A percentile compares a stretch with the other conserved stretches of the same genome.
Evolutionary conservation across 441 rosid genomes (phyloP).

Genomic region (Adansonia grandidieri): DNA sequence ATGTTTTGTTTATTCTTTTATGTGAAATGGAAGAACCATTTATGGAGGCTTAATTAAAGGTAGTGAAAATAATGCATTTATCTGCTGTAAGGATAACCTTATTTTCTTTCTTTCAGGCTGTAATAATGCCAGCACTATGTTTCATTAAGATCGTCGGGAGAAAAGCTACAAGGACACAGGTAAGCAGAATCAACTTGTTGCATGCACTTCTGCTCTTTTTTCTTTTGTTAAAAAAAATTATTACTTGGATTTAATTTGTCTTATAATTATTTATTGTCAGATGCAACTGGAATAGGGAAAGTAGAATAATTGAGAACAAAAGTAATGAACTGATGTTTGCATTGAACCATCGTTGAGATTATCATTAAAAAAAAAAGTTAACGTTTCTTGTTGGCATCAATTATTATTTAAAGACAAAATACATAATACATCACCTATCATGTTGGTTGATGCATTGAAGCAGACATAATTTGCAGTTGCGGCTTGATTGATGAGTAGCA

Average conservation of each 20-base stretch:
- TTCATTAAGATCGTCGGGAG: conserved; percentile 67
- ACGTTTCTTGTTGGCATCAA: not conserved
- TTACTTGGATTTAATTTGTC: not conserved
- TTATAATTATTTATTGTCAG: not conserved
- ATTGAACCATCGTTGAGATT: not conserved
- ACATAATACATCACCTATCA: not conserved
- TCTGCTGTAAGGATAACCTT: not conserved
- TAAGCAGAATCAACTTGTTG: conserved; percentile 27
- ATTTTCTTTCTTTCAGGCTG: conserved; percentile 51
- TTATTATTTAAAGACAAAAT: not conserved
- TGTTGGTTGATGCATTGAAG: not conserved
- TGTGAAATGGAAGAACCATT: not conserved
- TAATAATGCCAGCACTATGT: conserved; percentile 73
- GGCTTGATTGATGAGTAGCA: not conserved
- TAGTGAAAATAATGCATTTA: not conserved
- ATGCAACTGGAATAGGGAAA: conserved; percentile 3
- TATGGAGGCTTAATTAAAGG: not conserved
- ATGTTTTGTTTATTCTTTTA: conserved; percentile 19
- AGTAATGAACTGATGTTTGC: not conserved
- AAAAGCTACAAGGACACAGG: conserved; percentile 71
- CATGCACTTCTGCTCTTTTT: not conserved
- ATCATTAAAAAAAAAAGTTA: not conserved
- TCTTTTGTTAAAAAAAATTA: not conserved
- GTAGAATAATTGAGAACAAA: conserved; percentile 13
- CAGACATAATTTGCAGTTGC: not conserved